Base-by-base conservation (phyloP, 805 yeast genomes). In the Tetrapisispora phaffii region DNA sequence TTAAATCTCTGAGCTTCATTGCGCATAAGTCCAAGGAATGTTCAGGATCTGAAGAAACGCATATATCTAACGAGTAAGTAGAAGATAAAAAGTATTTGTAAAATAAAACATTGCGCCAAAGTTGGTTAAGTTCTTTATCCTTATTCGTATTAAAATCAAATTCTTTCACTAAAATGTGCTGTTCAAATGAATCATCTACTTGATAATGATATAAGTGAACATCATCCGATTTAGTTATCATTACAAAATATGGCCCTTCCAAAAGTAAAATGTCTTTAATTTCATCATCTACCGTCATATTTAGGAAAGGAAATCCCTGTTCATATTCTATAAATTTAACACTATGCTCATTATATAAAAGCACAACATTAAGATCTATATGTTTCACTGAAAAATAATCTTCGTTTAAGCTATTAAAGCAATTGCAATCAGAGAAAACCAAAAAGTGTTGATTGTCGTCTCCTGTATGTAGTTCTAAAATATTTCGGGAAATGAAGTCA, bases 1-100 rank as follows among this genome's bases (percentile, higher is more conserved):
- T 53, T 19, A 62, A 47, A 45, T 63, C 67, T 39, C 67, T 51
- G 20, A 62, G 40, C 44, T 59, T 63, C 52, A 63, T 50, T 2
- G 62, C 62, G 43, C 57, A 54, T 26, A 59, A 23, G 46, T 60
- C 59, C 9, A 60, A 45, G 2, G 58, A 52, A 28, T 45, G 50
- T 22, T 55, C 49, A 6, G 53, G 52, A 43, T 58, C 44, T 8
- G 48, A 43, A 32, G 61, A 57, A 7, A 50, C 51, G 41, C 63
- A 59, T 24, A 61, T 34, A 13, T 49, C 50, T 24, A 48, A 17
- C n/a, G 55, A 35, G 41, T 50, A 31, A 4, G 53, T 51, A 1
- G 57, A 58, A 7, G 41, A 41, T 8, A 61, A 45, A 28, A 61
- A 55, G 24, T 50, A 52, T 23, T 52, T 49, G 38, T 58, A 61